Percentiles rank a stretch among this genome's conserved stretches.
phyloP scores from a whole-genome alignment of 2,329 filamentous ascomycete species.

The Colletotrichum sp. region DNA sequence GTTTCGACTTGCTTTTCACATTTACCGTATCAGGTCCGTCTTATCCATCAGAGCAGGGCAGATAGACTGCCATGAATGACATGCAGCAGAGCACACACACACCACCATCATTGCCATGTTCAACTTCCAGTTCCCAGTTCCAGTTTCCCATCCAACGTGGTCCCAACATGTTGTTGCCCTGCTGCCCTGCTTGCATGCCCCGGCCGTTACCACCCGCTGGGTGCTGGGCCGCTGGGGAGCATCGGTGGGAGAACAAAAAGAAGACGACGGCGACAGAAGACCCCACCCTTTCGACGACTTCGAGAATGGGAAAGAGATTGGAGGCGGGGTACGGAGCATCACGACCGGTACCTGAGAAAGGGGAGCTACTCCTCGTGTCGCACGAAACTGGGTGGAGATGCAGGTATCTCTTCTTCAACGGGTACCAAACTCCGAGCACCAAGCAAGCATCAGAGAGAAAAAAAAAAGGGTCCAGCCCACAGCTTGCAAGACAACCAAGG shows the following conservation, averaged over 20 bases:
- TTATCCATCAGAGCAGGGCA: background rate
- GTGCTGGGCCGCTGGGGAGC: constrained; percentile 12
- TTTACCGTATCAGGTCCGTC: background rate
- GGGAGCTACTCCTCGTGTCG: background rate
- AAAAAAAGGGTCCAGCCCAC: constrained; percentile 8
- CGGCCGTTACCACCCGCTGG: background rate
- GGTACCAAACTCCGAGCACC: background rate
- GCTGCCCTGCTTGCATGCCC: background rate
- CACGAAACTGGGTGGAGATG: background rate
- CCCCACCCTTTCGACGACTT: background rate
- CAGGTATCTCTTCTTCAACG: background rate
- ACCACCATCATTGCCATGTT: background rate
- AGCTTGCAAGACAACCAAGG: background rate
- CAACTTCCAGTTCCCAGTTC: background rate
- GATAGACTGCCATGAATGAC: background rate
- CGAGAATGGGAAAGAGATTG: constrained; percentile 19
- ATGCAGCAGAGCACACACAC: background rate
- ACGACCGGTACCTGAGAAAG: background rate
- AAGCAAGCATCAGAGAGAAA: background rate
- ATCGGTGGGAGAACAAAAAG: background rate
- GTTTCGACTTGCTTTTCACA: background rate
- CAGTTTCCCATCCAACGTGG: background rate
- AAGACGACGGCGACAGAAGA: background rate
- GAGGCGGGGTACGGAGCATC: constrained; percentile 11
- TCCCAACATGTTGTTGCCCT: background rate